Percentiles rank a stretch among this genome's conserved stretches.
phyloP scores from a whole-genome alignment of 73 alveolate genomes.

The Paramecium bursaria region DNA sequence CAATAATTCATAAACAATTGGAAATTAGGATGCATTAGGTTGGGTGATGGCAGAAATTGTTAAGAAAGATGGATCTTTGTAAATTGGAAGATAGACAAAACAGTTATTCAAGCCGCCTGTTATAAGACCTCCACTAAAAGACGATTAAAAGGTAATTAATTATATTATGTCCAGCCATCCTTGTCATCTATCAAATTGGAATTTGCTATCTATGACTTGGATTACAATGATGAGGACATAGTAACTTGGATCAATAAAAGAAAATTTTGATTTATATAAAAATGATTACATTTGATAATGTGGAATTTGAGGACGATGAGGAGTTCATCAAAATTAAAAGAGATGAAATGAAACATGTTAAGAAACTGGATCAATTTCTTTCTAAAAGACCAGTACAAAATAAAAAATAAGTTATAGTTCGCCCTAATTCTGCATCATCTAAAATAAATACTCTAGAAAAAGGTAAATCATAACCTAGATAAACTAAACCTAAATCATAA shows the following conservation, averaged over 20 bases:
- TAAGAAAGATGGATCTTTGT: conserved; percentile 1
- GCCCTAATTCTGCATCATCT: not conserved
- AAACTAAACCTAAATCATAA: not conserved
- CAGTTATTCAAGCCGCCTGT: conserved; percentile 47
- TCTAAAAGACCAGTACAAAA: too few species aligned
- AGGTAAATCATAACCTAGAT: too few species aligned
- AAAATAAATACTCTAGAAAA: too few species aligned
- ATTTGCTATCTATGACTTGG: conserved; percentile 48
- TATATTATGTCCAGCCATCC: not conserved
- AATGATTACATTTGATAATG: not conserved
- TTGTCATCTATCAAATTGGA: conserved; percentile 38
- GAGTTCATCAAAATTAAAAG: not conserved
- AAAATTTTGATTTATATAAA: conserved; percentile 1
- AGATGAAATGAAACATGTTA: not conserved
- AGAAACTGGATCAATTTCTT: not conserved
- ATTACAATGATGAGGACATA: conserved; percentile 54
- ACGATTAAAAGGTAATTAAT: conserved; percentile 15
- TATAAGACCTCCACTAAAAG: conserved; percentile 59
- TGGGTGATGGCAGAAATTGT: not conserved
- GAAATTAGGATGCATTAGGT: conserved; percentile 52
- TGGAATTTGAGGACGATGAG: too few species aligned
- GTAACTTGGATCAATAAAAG: conserved; percentile 32
- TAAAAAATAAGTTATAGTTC: not conserved
- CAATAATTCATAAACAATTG: conserved; percentile 24
- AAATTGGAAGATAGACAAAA: conserved; percentile 27